Base-by-base conservation (phyloP, 2,329 filamentous ascomycete genomes). In the Hortaea werneckii region DNA sequence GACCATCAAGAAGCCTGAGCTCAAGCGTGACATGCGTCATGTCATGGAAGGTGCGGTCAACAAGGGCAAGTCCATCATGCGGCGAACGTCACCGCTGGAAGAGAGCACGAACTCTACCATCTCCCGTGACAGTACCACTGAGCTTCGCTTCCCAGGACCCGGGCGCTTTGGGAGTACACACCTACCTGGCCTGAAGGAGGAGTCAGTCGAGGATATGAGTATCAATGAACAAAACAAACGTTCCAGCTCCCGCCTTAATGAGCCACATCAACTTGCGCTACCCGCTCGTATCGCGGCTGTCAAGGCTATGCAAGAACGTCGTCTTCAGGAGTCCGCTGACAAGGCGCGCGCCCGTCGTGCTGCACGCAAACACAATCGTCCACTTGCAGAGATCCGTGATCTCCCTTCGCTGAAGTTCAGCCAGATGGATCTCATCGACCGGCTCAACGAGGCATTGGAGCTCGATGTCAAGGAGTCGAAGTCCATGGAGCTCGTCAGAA, bases 381-480 rank as follows among this genome's bases (percentile, higher is more conserved):
- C 64, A 9, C 52, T 68, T 4, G 60, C 53, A 10, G 65, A 68
- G 38, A 62, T 61, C 37, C 61, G 65, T 44, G 62, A 66, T 10
- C 59, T 74, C 29, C 71, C 71, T 10, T 71, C 68, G 6, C 61
- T 74, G 49, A 67, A 72, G 49, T 73, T 74, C 58, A 73, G 70
- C 48, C 62, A 62, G 6, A 66, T 67, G 54, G 64, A 73, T 50
- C 55, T 74, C 40, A 62, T 72, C 43, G 65, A 67, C 37, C 70
- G 67, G 54, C 52, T 73, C 29, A 67, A 69, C 29, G 67, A 70
- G 37, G 69, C 65, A 12, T 53, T 72, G 20, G 68, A 67, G 10
- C 32, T 35, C 32, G 32, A 35, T 4, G 52, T 63, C 26, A 64
- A 63, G 6, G 52, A 60, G 5, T 63, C 63, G 5, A 61, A 64